phyloP scores from a whole-genome alignment of 1,284 basidiomycete genomes.

The Ganoderma resinaceum region DNA sequence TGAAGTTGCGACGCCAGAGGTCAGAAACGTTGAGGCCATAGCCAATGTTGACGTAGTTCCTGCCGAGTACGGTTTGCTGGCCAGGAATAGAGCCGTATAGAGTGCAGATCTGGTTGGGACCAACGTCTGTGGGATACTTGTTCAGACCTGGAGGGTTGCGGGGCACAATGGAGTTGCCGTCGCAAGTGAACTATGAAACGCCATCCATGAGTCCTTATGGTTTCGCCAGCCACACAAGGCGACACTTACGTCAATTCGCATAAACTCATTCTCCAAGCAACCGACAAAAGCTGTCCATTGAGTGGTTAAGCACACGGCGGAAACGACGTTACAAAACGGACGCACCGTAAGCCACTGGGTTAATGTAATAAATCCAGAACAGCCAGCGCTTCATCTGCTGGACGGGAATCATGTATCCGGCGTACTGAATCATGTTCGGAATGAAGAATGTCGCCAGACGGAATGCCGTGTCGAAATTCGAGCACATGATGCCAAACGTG shows the following conservation, averaged over 20 bases:
- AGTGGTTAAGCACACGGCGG: neutral
- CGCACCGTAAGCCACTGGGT: conserved; percentile 79
- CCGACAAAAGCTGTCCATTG: conserved; percentile 67
- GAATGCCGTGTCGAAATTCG: conserved; percentile 72
- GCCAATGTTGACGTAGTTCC: conserved; percentile 64
- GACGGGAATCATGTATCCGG: conserved; percentile 78
- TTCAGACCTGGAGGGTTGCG: conserved; percentile 67
- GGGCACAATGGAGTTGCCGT: conserved; percentile 74
- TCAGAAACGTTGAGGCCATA: conserved; percentile 59
- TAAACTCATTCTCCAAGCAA: conserved; percentile 87
- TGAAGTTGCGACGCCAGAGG: conserved; percentile 67
- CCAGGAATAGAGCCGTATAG: conserved; percentile 65
- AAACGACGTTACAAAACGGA: neutral
- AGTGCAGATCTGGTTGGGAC: conserved; percentile 74
- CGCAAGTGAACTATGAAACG: conserved; percentile 61
- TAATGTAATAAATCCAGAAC: conserved; percentile 86
- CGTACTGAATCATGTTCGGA: conserved; percentile 69
- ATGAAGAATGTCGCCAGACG: conserved; percentile 67
- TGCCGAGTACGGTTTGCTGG: conserved; percentile 55
- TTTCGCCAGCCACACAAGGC: neutral
- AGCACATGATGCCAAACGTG: conserved; percentile 69
- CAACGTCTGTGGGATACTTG: conserved; percentile 68
- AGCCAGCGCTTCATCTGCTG: conserved; percentile 88
- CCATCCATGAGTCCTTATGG: neutral
- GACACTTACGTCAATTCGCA: conserved; percentile 61